A percentile compares a stretch with the other conserved stretches of the same genome.
phyloP scores from a whole-genome alignment of 106 monocot species.

The Dactylorhiza incarnata region DNA sequence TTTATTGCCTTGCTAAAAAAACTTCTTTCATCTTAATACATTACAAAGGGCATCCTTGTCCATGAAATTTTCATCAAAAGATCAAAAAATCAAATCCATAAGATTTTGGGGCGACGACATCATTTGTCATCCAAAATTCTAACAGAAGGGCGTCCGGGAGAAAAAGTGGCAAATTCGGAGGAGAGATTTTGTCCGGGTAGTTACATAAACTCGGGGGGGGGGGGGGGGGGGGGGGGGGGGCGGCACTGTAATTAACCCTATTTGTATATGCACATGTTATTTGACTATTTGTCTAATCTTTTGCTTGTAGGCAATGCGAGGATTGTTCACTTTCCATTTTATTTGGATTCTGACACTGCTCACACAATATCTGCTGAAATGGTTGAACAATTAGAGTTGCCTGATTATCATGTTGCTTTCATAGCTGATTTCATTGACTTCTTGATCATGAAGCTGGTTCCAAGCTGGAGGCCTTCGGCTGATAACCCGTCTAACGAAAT shows the following conservation, averaged over 20 bases:
- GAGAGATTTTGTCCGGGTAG: too few species aligned
- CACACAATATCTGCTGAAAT: conserved; percentile 51
- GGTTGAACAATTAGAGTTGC: conserved; percentile 43
- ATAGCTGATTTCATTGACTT: conserved; percentile 67
- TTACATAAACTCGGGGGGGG: neutral
- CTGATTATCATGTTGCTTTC: conserved; percentile 51
- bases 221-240: neutral
- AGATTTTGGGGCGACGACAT: too few species aligned
- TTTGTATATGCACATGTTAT: conserved; percentile 20
- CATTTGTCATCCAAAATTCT: too few species aligned
- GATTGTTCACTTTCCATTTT: conserved; percentile 50
- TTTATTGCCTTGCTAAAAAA: too few species aligned
- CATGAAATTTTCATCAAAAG: too few species aligned
- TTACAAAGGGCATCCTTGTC: too few species aligned
- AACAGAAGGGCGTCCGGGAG: too few species aligned
- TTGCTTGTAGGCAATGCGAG: conserved; percentile 23
- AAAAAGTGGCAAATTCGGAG: too few species aligned
- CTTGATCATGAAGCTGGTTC: conserved; percentile 42
- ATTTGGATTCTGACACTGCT: conserved; percentile 52
- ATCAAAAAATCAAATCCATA: too few species aligned
- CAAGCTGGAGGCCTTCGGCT: conserved; percentile 32
- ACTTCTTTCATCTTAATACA: too few species aligned
- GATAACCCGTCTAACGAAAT: conserved; percentile 19
- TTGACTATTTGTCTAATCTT: conserved; percentile 23
- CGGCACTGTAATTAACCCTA: conserved; percentile 9